Conservation (phyloP, 306 rosid species). For the Prunus davidiana region DNA sequence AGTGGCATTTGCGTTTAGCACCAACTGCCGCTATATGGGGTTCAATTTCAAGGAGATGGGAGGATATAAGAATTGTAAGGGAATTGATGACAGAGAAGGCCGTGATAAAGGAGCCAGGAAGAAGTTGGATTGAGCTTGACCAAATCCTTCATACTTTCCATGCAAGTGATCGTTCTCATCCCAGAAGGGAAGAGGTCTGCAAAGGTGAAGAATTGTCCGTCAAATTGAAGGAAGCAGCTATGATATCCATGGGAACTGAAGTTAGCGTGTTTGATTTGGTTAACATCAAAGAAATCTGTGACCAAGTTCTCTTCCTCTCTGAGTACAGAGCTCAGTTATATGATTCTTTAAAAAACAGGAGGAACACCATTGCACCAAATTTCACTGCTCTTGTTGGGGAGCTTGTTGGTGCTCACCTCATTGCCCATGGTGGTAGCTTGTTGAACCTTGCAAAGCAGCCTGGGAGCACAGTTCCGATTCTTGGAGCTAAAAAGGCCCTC, state of each 20-base stretch:
- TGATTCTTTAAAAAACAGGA: constrained; percentile 82
- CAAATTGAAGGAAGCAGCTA: constrained; percentile 64
- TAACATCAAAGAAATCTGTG: constrained; percentile 79
- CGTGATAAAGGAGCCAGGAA: constrained; percentile 74
- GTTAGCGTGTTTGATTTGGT: constrained; percentile 78
- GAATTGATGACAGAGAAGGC: constrained; percentile 61
- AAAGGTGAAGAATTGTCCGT: constrained; percentile 62
- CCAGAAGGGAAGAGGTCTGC: constrained; percentile 67
- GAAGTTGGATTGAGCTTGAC: constrained; percentile 80
- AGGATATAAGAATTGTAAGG: constrained; percentile 60
- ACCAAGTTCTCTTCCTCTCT: constrained; percentile 81
- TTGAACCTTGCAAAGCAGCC: constrained; percentile 96
- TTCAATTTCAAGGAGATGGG: constrained; percentile 88
- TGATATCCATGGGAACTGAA: constrained; percentile 98
- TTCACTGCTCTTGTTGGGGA: constrained; percentile 93
- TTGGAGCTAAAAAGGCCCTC: constrained; percentile 95
- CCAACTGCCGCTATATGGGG: constrained; percentile 88
- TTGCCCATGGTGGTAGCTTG: constrained; percentile 92
- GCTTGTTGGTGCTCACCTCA: constrained; percentile 96
- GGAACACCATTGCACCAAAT: constrained; percentile 92
- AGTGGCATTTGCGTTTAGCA: constrained; percentile 60
- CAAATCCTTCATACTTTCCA: constrained; percentile 76
- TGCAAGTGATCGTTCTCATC: constrained; percentile 74
- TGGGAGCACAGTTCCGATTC: constrained; percentile 90
- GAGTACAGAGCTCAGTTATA: constrained; percentile 85